Evolutionary conservation across 2,329 filamentous ascomycete genomes (phyloP).

Genomic region (Colletotrichum caudatum): DNA sequence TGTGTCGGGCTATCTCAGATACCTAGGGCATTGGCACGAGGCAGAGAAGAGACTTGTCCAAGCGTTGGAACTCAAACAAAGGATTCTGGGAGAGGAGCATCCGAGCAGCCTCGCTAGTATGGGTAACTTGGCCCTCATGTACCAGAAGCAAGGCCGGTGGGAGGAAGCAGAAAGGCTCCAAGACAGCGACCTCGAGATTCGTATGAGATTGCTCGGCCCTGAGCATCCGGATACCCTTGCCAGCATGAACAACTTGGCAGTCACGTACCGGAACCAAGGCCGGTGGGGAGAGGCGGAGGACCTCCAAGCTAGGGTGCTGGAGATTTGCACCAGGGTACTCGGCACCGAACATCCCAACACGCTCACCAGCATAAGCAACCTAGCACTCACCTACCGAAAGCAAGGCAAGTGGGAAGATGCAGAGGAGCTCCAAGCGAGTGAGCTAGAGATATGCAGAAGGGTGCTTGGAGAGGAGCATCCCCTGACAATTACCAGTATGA

Average conservation of each 20-base stretch:
- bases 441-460: background rate
- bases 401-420: background rate
- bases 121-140: background rate
- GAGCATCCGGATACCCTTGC: slow-evolving; percentile 7
- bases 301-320: background rate
- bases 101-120: background rate
- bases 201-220: background rate
- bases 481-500: background rate
- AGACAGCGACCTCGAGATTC: background rate
- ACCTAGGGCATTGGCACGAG: background rate
- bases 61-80: background rate
- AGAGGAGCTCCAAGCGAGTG: background rate
- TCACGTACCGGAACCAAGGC: too few relatives aligned
- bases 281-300: too few relatives aligned
- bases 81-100: background rate
- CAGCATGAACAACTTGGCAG: background rate
- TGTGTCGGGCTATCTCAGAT: background rate
- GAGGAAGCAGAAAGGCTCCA: background rate
- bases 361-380: background rate
- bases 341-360: too few relatives aligned
- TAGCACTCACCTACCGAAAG: background rate
- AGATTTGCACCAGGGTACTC: background rate
- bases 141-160: background rate
- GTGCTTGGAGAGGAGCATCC: background rate
- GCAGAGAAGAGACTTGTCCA: background rate